Base-by-base conservation (phyloP, 352 stramenopile genomes). In the Globisporangium recalcitrans region DNA sequence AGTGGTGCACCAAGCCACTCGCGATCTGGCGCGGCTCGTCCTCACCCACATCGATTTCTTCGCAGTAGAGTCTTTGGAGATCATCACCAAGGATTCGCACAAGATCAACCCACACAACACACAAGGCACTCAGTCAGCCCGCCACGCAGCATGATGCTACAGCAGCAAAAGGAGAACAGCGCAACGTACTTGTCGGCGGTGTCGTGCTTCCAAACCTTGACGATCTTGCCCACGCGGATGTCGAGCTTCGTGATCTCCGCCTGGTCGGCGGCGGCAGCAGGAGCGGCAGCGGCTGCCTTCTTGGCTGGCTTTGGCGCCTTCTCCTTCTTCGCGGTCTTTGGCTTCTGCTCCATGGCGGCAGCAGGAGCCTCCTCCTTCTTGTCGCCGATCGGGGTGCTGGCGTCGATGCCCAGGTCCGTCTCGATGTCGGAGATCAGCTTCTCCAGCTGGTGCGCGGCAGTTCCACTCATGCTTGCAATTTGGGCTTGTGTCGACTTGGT, bases 201-300 rank as follows among this genome's bases (percentile, higher is more conserved):
- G 52, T 95, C 86, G 72, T 97, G 90, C 71, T 95, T 95, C 88
- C 88, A 97, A 48, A 94, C 88, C 63, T 97, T 96, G 62, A 93
- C 75, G 71, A 97, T 96, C 62, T 93, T 78, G 29, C 90, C 90
- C 36, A 97, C 90, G 59, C 89, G 88, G 62, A 97, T 96, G 74
- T 97, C 88, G 31, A 97, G 76, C 71, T 97, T 97, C 61, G 89
- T 94, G 74, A 97, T 93, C 65, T 95, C 86, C 1, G 85, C 72
- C 67, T 95, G 84, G 46, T 88, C 82, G 10, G 72, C 65, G 64
- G 70, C 77, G 22, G 73, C 71, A 22, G 53, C 71, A 22, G 53
- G 19, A 10, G 62, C 32, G 29, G 80, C 68, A 2, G 69, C 72
- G 71, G 88, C 86, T 53, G 72, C 63, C 58, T 76, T 77, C 64